Evolutionary conservation across 768 basidiomycete species (phyloP), one percentile per base, ranked within the genome.

Genomic region (Suillus subalutaceus): DNA sequence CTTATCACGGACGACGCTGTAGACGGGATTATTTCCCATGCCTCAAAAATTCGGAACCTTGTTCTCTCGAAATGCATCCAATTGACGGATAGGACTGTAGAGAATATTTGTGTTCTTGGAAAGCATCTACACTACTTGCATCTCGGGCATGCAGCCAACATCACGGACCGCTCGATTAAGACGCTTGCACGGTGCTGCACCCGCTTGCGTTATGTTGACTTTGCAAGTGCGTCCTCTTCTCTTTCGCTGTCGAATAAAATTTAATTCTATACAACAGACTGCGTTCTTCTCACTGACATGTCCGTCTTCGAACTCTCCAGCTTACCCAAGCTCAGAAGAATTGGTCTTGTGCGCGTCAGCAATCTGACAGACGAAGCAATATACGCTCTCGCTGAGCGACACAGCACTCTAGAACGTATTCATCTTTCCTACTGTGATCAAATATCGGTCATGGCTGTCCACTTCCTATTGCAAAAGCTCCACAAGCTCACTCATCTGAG

Each of bases 401-500:
- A 93, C 72, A 87, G 88, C 37, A 91, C 94, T 10, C 84, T 99
- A 30, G 97, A 99, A 75, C 90, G 97, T 48, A 94, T 99, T 26
- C 97, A 99, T 78, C 82, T 99, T 59, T 97, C 95, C 3, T 98
- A 99, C 75, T 99, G 97, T 77, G 94, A 97, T 75, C 93, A 96
- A 73, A 91, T 99, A 64, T 89, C 92, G 7, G 93, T 98, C 71
- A 86, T 90, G 81, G 96, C 96, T 20, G 87, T 99, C 59, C 92
- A 96, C 72, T 94, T 91, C 77, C 85, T 99, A 55, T 85, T 99
- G 52, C 89, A 92, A 73, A 90, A 91, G 72, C 84, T 99, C n/a
- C 88, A 89, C 73, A 92, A 93, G 70, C 82, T 99, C 38, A 97
- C 94, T 1, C 97, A 99, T 80, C 84, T 99, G 57, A 97, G 95